Evolutionary conservation across 2,329 filamentous ascomycete genomes (phyloP).

Genomic region (Paraphaeosphaeria minitans): DNA sequence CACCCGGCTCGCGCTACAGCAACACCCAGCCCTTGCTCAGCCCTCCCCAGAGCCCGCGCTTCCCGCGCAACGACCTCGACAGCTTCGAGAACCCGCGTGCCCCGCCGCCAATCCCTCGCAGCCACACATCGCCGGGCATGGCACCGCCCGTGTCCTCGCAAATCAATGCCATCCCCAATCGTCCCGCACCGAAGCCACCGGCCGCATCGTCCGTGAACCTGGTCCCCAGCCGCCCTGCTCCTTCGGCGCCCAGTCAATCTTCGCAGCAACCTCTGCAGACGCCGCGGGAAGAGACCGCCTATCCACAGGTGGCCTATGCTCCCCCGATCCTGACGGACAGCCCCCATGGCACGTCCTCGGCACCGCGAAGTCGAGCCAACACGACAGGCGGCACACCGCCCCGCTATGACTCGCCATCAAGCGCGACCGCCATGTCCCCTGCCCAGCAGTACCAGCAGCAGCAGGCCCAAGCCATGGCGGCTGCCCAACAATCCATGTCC

Average conservation of each 20-base stretch:
- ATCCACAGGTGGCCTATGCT: conserved; percentile 50
- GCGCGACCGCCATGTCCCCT: conserved; percentile 38
- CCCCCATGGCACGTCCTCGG: conserved; percentile 41
- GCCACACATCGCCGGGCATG: conserved; percentile 49
- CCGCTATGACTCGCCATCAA: conserved; percentile 54
- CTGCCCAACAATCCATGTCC: conserved; percentile 75
- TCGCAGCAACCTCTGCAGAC: conserved; percentile 31
- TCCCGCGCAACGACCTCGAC: conserved; percentile 85
- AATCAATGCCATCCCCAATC: conserved; percentile 64
- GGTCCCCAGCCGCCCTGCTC: conserved; percentile 61
- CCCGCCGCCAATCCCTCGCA: conserved; percentile 80
- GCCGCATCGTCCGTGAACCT: conserved; percentile 54
- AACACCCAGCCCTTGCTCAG: conserved; percentile 66
- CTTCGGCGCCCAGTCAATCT: conserved; percentile 58
- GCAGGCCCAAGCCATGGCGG: conserved; percentile 81
- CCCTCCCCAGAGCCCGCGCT: conserved; percentile 82
- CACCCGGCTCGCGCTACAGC: conserved; percentile 44
- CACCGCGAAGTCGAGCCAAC: conserved; percentile 50
- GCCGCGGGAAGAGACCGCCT: conserved; percentile 47
- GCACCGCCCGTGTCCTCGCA: conserved; percentile 50
- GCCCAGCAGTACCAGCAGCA: conserved; percentile 67
- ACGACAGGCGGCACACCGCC: conserved; percentile 48
- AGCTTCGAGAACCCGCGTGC: conserved; percentile 98
- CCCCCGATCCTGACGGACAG: conserved; percentile 49
- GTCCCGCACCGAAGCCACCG: conserved; percentile 88